A percentile compares a stretch with the other conserved stretches of the same genome.
phyloP scores from a whole-genome alignment of 352 stramenopile species.

The Thraustochytrium striatum region DNA sequence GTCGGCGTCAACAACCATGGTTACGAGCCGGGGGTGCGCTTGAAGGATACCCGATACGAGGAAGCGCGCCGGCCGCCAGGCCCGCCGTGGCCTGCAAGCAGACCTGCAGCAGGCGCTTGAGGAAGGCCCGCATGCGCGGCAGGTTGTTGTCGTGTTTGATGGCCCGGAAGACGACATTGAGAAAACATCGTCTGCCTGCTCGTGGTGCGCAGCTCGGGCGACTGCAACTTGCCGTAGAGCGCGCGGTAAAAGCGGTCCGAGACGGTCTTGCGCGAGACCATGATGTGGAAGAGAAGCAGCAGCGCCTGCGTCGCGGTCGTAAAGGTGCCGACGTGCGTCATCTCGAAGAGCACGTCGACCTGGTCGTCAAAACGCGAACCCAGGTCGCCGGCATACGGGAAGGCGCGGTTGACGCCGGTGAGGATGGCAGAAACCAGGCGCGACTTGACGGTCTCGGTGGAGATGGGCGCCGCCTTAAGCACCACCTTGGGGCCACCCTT shows the following conservation, averaged over 20 bases:
- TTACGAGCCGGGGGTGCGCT: slow-evolving; percentile 51
- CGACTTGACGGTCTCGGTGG: slow-evolving; percentile 70
- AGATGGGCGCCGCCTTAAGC: slow-evolving; percentile 41
- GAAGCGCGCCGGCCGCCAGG: slow-evolving; percentile 81
- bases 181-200: slow-evolving; percentile 91
- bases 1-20: not conserved
- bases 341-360: slow-evolving; percentile 72
- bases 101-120: slow-evolving; percentile 87
- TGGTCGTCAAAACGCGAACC: slow-evolving; percentile 63
- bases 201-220: slow-evolving; percentile 74
- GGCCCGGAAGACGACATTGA: slow-evolving; percentile 96
- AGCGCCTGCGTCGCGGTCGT: slow-evolving; percentile 92
- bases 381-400: slow-evolving; percentile 76
- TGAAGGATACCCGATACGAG: slow-evolving; percentile 88
- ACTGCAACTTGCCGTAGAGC: slow-evolving; percentile 90
- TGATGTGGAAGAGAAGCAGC: slow-evolving; percentile 81
- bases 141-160: slow-evolving; percentile 86
- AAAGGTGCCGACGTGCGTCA: slow-evolving; percentile 76
- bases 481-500: slow-evolving; percentile 51
- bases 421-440: slow-evolving; percentile 91
- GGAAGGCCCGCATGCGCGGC: slow-evolving; percentile 76
- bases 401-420: slow-evolving; percentile 94
- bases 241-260: slow-evolving; percentile 93
- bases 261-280: slow-evolving; percentile 57
- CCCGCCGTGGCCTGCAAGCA: slow-evolving; percentile 71